These are phyloP conservation scores for Amanita fuliginea DNA, from an alignment of 768 basidiomycete species.

Conservation along the genomic window DNA sequence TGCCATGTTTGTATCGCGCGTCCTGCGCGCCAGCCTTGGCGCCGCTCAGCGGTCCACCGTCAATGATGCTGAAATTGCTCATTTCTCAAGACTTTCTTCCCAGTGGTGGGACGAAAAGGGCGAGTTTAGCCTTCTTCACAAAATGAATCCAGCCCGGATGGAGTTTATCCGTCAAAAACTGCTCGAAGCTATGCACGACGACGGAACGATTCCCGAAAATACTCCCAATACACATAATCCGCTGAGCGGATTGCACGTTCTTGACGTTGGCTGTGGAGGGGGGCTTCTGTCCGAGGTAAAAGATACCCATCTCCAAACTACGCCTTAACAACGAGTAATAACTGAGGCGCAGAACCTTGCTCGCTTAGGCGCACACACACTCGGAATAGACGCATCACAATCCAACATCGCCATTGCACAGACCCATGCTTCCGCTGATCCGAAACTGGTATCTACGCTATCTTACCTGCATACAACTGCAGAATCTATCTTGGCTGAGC, in stretches of 20 bases:
- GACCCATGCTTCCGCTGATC: conserved; percentile 73
- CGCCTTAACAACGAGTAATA: neutral
- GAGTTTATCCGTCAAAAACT: conserved; percentile 75
- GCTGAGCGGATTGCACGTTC: conserved; percentile 56
- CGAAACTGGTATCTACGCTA: conserved; percentile 39
- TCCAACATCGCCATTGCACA: conserved; percentile 82
- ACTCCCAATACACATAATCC: conserved; percentile 19
- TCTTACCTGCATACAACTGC: conserved; percentile 66
- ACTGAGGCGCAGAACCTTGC: conserved; percentile 56
- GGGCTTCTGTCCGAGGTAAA: conserved; percentile 83
- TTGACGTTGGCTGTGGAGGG: conserved; percentile 95
- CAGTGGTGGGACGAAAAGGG: conserved; percentile 95
- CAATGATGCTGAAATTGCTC: conserved; percentile 74
- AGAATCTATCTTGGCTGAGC: conserved; percentile 54
- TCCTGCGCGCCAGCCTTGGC: neutral
- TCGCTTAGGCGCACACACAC: conserved; percentile 75
- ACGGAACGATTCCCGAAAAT: conserved; percentile 25
- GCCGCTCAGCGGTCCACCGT: conserved; percentile 27
- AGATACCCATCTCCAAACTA: no score
- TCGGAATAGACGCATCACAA: conserved; percentile 87
- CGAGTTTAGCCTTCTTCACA: conserved; percentile 80
- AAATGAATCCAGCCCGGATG: conserved; percentile 89
- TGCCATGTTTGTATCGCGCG: conserved; percentile 4
- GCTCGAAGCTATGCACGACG: conserved; percentile 49
- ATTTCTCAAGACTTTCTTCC: conserved; percentile 83